A percentile compares a stretch with the other conserved stretches of the same genome.
Conservation (phyloP, 768 basidiomycete species). For the Russula virescens region DNA sequence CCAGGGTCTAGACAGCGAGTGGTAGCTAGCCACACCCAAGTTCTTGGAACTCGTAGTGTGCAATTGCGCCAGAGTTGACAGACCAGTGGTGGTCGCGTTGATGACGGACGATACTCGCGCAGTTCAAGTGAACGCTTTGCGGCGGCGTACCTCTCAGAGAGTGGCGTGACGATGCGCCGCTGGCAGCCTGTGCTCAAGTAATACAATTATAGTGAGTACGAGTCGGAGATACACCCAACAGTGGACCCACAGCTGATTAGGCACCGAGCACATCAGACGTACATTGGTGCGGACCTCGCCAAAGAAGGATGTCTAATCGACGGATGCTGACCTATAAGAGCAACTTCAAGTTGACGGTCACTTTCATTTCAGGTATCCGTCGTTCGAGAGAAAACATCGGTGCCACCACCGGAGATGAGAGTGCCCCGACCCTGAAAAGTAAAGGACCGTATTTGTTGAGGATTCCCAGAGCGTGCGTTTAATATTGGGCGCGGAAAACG, state of each 20-base stretch:
- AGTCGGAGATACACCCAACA: constrained; percentile 65
- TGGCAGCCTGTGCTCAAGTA: constrained; percentile 30
- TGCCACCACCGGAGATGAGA: not conserved
- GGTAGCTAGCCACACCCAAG: constrained; percentile 8
- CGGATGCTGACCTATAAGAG: too few species aligned
- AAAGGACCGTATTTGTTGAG: too few species aligned
- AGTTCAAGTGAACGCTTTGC: not conserved
- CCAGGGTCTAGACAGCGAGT: not conserved
- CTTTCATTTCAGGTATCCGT: constrained; percentile 70
- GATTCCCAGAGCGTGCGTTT: too few species aligned
- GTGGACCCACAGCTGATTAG: constrained; percentile 80
- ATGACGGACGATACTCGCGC: not conserved
- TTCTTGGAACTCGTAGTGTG: too few species aligned
- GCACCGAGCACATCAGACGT: constrained; percentile 70
- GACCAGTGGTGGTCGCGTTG: not conserved
- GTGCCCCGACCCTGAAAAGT: constrained; percentile 58
- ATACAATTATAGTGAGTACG: constrained; percentile 49
- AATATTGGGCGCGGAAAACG: too few species aligned
- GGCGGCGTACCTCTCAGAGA: not conserved
- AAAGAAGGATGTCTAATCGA: constrained; percentile 78
- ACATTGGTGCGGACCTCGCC: constrained; percentile 37
- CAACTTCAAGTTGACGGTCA: constrained; percentile 88
- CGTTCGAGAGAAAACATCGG: constrained; percentile 25
- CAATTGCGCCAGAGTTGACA: not conserved
- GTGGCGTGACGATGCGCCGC: too few species aligned